Conservation (phyloP, 768 basidiomycete species). For the Rhodotorula graminis region DNA sequence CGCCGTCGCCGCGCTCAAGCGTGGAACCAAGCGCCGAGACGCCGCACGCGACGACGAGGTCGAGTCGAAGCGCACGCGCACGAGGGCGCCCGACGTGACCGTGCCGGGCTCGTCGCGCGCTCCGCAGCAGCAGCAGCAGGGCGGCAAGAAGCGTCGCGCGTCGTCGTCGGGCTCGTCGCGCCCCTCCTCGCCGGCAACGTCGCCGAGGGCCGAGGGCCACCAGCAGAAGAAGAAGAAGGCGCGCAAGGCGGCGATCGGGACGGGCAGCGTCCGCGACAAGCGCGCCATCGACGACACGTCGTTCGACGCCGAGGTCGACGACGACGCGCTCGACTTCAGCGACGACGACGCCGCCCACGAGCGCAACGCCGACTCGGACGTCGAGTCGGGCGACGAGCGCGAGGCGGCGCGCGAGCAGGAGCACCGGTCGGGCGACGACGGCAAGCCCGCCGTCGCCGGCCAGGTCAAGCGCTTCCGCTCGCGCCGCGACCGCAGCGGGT, state of each 20-base stretch:
- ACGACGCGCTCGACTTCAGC: neutral
- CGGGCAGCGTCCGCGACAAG: conserved; percentile 8
- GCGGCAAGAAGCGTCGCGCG: neutral
- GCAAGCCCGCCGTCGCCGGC: neutral
- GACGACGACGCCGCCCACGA: neutral
- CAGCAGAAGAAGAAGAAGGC: neutral
- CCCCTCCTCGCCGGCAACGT: neutral
- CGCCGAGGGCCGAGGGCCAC: too few species aligned
- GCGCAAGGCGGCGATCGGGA: neutral
- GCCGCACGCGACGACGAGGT: neutral
- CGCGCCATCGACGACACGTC: conserved; percentile 14
- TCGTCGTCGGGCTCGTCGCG: neutral
- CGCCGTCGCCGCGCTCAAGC: neutral
- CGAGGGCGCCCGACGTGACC: neutral
- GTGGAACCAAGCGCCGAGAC: conserved; percentile 1
- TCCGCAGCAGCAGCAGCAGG: neutral
- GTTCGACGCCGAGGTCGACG: neutral
- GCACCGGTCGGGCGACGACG: too few species aligned
- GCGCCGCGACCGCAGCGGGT: neutral
- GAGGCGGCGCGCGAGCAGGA: neutral
- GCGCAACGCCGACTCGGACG: conserved; percentile 33
- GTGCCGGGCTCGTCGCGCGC: too few species aligned
- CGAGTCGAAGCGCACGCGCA: neutral
- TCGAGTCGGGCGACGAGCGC: neutral
- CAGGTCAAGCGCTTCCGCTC: conserved; percentile 21